Evolutionary conservation across 2,329 filamentous ascomycete species (phyloP).

Genomic region (Triangularia setosa): DNA sequence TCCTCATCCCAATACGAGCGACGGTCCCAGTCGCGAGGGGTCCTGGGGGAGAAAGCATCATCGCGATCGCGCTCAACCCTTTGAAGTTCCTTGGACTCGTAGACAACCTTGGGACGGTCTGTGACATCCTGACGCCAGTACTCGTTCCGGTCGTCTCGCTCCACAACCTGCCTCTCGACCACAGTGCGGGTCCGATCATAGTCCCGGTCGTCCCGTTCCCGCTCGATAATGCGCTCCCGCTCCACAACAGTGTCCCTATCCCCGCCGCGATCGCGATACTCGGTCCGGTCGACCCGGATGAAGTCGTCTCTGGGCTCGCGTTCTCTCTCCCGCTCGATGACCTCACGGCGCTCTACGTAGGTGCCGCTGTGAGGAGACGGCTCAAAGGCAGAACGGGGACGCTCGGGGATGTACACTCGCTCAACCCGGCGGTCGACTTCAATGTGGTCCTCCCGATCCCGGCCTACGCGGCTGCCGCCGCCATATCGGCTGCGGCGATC

Average conservation of each 20-base stretch:
- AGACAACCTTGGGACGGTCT: slow-evolving; percentile 35
- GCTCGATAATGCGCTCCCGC: slow-evolving; percentile 24
- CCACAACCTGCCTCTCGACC: slow-evolving; percentile 32
- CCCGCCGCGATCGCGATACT: slow-evolving; percentile 24
- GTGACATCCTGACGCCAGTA: slow-evolving; percentile 35
- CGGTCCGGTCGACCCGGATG: slow-evolving; percentile 26
- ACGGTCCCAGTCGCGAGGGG: slow-evolving; percentile 32
- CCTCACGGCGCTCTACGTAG: slow-evolving; percentile 29
- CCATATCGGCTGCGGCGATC: slow-evolving; percentile 42
- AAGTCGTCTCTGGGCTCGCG: slow-evolving; percentile 24
- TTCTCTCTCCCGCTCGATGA: slow-evolving; percentile 31
- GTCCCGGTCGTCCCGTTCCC: slow-evolving; percentile 25
- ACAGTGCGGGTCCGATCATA: slow-evolving; percentile 27
- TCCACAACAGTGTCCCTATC: slow-evolving; percentile 15
- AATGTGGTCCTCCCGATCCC: slow-evolving; percentile 37
- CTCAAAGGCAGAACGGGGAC: slow-evolving; percentile 50
- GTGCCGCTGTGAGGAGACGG: slow-evolving; percentile 30
- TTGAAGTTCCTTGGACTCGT: slow-evolving; percentile 44
- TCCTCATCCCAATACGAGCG: slow-evolving; percentile 35
- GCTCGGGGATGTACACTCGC: slow-evolving; percentile 42
- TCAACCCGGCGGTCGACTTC: slow-evolving; percentile 42
- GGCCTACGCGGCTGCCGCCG: slow-evolving; percentile 33
- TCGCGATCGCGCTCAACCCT: slow-evolving; percentile 35
- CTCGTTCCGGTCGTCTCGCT: slow-evolving; percentile 35
- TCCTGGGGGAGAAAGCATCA: slow-evolving; percentile 28